phyloP scores from a whole-genome alignment of 106 monocot genomes.

The Allium fistulosum region DNA sequence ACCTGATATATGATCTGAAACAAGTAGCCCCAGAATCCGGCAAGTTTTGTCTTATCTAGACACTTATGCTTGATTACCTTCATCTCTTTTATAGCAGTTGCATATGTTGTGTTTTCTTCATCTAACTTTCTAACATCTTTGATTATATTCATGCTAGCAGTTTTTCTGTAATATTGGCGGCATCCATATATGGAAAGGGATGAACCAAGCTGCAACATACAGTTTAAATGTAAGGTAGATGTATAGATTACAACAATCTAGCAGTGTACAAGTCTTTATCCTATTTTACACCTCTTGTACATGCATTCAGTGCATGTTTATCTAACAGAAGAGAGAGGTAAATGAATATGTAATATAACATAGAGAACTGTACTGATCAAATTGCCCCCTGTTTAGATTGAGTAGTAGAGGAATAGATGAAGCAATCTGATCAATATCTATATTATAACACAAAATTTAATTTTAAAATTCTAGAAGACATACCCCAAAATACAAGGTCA shows the following conservation, averaged over 20 bases:
- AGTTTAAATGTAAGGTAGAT: not conserved
- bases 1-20: conserved; percentile 97
- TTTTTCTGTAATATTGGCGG: conserved; percentile 33
- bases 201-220: conserved; percentile 59
- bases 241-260: too few relatives aligned
- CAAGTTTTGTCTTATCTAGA: conserved; percentile 26
- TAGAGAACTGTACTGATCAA: too few relatives aligned
- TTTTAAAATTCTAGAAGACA: conserved; percentile 9
- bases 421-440: too few relatives aligned
- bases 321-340: too few relatives aligned
- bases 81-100: conserved; percentile 18
- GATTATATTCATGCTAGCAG: conserved; percentile 7
- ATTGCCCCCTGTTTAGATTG: too few relatives aligned
- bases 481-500: conserved; percentile 94
- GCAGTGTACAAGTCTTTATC: too few relatives aligned
- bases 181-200: conserved; percentile 78
- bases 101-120: conserved; percentile 32
- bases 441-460: too few relatives aligned
- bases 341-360: too few relatives aligned
- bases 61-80: conserved; percentile 12
- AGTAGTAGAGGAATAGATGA: too few relatives aligned
- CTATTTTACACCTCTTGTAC: too few relatives aligned
- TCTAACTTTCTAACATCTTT: conserved; percentile 26
- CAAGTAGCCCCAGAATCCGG: conserved; percentile 69
- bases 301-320: too few relatives aligned